Percentiles rank a stretch among this genome's conserved stretches.
Evolutionary conservation across 495 filamentous ascomycete genomes (phyloP).

Genomic region (Annulohypoxylon nitens): DNA sequence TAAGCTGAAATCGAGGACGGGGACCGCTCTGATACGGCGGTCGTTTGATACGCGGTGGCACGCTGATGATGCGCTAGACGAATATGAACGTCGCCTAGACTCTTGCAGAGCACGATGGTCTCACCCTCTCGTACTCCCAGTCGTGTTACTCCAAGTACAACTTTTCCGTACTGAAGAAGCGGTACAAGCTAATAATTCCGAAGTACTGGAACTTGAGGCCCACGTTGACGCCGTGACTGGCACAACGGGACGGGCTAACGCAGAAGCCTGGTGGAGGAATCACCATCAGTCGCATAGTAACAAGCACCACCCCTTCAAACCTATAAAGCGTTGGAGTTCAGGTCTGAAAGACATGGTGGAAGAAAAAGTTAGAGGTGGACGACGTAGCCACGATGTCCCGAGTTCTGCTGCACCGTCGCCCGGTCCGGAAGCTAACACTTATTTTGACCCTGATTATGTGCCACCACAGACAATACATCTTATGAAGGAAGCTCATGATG

Average conservation of each 20-base stretch:
- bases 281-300: slow-evolving; percentile 23
- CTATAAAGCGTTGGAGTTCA: slow-evolving; percentile 44
- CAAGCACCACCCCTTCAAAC: slow-evolving; percentile 33
- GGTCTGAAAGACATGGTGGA: slow-evolving; percentile 47
- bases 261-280: slow-evolving; percentile 46
- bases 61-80: slow-evolving; percentile 50
- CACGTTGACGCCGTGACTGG: slow-evolving; percentile 53
- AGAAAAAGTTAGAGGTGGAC: slow-evolving; percentile 33
- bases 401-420: slow-evolving; percentile 12
- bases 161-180: slow-evolving; percentile 51
- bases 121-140: slow-evolving; percentile 50
- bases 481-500: slow-evolving; percentile 55
- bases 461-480: slow-evolving; percentile 51
- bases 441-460: slow-evolving; percentile 49
- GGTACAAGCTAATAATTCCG: slow-evolving; percentile 49
- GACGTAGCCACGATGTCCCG: slow-evolving; percentile 30
- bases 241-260: slow-evolving; percentile 47
- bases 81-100: slow-evolving; percentile 53
- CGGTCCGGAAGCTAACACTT: slow-evolving; percentile 22
- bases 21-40: slow-evolving; percentile 51
- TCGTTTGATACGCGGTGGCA: slow-evolving; percentile 53
- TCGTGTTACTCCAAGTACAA: slow-evolving; percentile 53
- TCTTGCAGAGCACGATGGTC: slow-evolving; percentile 52
- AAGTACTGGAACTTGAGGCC: slow-evolving; percentile 47
- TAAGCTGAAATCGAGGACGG: slow-evolving; percentile 43